Conservation (phyloP, 169 alveolate species). For the Plasmodium vivax region DNA sequence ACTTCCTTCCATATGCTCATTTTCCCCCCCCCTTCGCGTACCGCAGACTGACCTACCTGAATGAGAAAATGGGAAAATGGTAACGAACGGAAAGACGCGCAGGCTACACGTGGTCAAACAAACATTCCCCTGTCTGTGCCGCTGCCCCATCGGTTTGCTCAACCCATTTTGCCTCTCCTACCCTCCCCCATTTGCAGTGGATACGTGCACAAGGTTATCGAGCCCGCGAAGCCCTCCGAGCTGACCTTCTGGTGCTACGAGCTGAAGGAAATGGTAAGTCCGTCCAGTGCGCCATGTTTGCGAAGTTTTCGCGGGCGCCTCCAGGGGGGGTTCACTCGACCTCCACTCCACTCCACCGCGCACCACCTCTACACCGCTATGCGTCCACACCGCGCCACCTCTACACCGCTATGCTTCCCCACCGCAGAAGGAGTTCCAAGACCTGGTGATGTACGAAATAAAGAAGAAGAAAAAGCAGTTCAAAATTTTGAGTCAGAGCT, state of each 20-base stretch:
- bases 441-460: conserved; percentile 81
- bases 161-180: background rate
- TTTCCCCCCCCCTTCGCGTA: background rate
- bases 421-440: conserved; percentile 83
- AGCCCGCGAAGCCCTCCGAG: conserved; percentile 49
- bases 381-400: background rate
- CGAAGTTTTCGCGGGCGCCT: background rate
- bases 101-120: background rate
- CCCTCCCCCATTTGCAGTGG: conserved; percentile 10
- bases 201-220: conserved; percentile 20
- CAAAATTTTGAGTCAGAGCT: conserved; percentile 69
- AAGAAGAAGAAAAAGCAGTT: conserved; percentile 80
- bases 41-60: conserved; percentile 25
- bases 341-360: background rate
- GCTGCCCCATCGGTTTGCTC: background rate
- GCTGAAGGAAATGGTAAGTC: conserved; percentile 55
- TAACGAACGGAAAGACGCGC: background rate
- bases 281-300: too few species aligned
- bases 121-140: background rate
- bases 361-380: background rate
- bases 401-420: background rate
- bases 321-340: background rate
- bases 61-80: conserved; percentile 74
- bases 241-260: conserved; percentile 52
- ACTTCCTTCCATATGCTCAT: background rate